Evolutionary conservation across 208 protist species (phyloP).

Genomic region (Trypanosoma scelopori): DNA sequence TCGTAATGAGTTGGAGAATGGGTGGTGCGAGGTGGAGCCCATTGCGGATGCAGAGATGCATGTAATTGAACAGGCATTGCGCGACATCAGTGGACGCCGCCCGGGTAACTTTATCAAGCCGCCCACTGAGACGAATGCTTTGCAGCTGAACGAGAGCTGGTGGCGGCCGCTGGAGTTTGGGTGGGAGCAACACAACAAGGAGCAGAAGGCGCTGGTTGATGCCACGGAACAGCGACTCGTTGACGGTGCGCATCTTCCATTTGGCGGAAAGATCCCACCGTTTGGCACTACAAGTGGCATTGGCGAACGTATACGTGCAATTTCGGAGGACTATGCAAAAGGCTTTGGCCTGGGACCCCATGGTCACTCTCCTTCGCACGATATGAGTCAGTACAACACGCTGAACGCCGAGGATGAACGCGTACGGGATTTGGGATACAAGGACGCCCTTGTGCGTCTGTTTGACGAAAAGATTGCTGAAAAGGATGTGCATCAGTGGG

Average conservation of each 20-base stretch:
- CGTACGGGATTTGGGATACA: slow-evolving; percentile 52
- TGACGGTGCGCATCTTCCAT: slow-evolving; percentile 62
- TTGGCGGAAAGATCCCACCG: slow-evolving; percentile 72
- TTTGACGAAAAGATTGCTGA: slow-evolving; percentile 79
- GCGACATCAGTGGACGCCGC: slow-evolving; percentile 86
- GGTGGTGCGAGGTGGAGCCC: slow-evolving; percentile 62
- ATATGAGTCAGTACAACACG: slow-evolving; percentile 63
- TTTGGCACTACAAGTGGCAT: slow-evolving; percentile 86
- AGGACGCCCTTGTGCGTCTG: slow-evolving; percentile 68
- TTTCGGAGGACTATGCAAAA: slow-evolving; percentile 73
- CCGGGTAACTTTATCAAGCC: slow-evolving; percentile 89
- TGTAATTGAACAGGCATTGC: slow-evolving; percentile 85
- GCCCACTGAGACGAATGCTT: slow-evolving; percentile 52
- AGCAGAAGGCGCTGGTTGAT: slow-evolving; percentile 65
- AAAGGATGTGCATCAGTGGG: slow-evolving; percentile 67
- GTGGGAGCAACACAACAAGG: slow-evolving; percentile 82
- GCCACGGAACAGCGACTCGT: slow-evolving; percentile 69
- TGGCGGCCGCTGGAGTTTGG: slow-evolving; percentile 75
- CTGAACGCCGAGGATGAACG: slow-evolving; percentile 55
- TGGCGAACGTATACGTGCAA: slow-evolving; percentile 82
- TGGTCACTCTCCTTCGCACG: slow-evolving; percentile 70
- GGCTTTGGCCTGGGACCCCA: slow-evolving; percentile 87
- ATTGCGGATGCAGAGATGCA: slow-evolving; percentile 69
- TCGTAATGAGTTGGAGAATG: slow-evolving; percentile 85
- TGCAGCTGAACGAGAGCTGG: slow-evolving; percentile 84